Base-by-base conservation (phyloP, 768 basidiomycete species). In the Mycena epipterygia region DNA sequence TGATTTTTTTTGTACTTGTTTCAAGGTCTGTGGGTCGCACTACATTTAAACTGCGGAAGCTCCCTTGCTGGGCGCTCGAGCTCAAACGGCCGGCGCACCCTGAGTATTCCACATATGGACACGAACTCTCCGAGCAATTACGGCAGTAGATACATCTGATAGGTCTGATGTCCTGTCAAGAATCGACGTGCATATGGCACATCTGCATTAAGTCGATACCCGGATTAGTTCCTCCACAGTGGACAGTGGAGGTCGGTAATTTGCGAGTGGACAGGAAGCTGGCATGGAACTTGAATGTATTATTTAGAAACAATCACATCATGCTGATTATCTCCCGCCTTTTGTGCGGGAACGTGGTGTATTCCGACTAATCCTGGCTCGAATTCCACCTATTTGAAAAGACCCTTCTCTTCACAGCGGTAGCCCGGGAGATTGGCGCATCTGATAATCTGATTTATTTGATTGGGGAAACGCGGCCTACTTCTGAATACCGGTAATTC, bases 401-500 rank as follows among this genome's bases (percentile, higher is more conserved):
- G n/a, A 44, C 42, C 13, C 21, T 44, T 44, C 42, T 44, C 42
- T 6, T 3, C 25, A 27, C n/a, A 48, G 19, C 13, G 23, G 37
- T 9, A 5, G 6, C 42, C 59, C 59, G 14, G 16, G 2, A 48
- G 32, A 46, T 49, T 61, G 59, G 59, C 32, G 23, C 44, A 61
- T 61, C 59, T 23, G 59, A 61, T 61, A 61, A 48, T 61, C 59
- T 61, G 59, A 61, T 61, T 25, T 17, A 25, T 32, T 12, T 41
- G 37, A 32, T 46, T 23, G 29, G 56, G n/a, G 7, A 29, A 29
- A 29, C 14, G 21, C 3, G 39, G 8, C 4, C 8, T 27, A 14
- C 42, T 9, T 42, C 17, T 9, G 27, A 2, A 35, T 35, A 39
- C 33, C 32, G 35, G 5, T 17, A n/a, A n/a, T 2, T 0, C 9